Percentiles rank a stretch among this genome's conserved stretches.
Evolutionary conservation across 1,139 yeast species (phyloP).

Genomic region (Hansenula lynferdii): DNA sequence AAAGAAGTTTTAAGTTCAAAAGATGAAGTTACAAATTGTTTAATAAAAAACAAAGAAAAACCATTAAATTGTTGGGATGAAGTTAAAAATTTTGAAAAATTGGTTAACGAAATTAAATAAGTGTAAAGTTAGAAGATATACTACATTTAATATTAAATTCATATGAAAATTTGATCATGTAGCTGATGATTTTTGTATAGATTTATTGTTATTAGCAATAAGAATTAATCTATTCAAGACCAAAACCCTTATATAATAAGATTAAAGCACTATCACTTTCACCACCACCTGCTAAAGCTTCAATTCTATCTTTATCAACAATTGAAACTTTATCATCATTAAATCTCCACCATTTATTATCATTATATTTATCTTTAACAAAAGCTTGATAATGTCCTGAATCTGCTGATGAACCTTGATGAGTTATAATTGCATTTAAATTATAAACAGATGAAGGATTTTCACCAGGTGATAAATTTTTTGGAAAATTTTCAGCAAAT

Average conservation of each 20-base stretch:
- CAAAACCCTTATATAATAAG: constrained; percentile 77
- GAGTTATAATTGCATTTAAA: constrained; percentile 80
- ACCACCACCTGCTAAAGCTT: constrained; percentile 91
- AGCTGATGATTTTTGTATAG: too few species aligned
- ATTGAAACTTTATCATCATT: constrained; percentile 88
- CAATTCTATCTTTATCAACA: constrained; percentile 76
- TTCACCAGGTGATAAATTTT: constrained; percentile 46
- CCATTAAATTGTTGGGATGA: constrained; percentile 89
- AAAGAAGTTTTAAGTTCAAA: constrained; percentile 42
- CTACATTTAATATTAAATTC: too few species aligned
- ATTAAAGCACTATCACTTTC: constrained; percentile 95
- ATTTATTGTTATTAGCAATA: too few species aligned
- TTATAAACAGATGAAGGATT: constrained; percentile 89
- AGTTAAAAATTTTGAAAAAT: constrained; percentile 64
- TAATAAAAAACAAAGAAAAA: constrained; percentile 61
- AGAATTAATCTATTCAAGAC: constrained; percentile 29
- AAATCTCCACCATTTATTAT: constrained; percentile 87
- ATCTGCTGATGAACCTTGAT: constrained; percentile 93
- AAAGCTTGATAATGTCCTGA: constrained; percentile 97
- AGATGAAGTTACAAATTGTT: constrained; percentile 56
- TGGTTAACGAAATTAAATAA: constrained; percentile 24
- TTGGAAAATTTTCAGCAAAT: constrained; percentile 30
- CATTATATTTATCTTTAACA: constrained; percentile 67
- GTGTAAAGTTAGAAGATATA: background rate
- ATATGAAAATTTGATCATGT: too few species aligned